phyloP scores from a whole-genome alignment of 371 early-diverging fungal genomes.

The Syncephalastrum racemosum region DNA sequence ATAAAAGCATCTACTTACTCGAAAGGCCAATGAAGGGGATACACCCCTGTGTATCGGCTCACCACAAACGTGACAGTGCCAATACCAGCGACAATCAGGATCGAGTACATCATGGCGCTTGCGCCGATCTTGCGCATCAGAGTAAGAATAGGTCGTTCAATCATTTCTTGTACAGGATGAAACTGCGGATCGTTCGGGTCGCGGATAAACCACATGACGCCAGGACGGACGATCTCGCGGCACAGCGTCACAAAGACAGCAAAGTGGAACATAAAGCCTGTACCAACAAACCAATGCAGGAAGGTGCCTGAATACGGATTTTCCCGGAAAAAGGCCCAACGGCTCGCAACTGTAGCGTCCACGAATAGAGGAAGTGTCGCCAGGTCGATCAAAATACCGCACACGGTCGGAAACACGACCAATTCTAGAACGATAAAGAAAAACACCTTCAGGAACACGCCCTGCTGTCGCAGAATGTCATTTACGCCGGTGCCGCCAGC shows the following conservation, averaged over 20 bases:
- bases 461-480: conserved; percentile 58
- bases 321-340: conserved; percentile 57
- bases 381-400: conserved; percentile 85
- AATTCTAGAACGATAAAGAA: conserved; percentile 88
- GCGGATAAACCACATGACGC: conserved; percentile 95
- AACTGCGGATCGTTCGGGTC: conserved; percentile 94
- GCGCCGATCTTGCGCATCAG: conserved; percentile 80
- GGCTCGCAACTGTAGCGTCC: conserved; percentile 56
- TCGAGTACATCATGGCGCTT: conserved; percentile 79
- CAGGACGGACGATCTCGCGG: conserved; percentile 82
- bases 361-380: conserved; percentile 77
- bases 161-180: conserved; percentile 88
- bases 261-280: conserved; percentile 91
- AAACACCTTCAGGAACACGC: conserved; percentile 64
- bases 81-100: conserved; percentile 67
- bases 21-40: conserved; percentile 54
- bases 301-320: conserved; percentile 74
- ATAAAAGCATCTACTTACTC: conserved; percentile 30
- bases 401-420: conserved; percentile 81
- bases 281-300: conserved; percentile 91
- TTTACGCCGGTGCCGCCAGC: conserved; percentile 25
- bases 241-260: conserved; percentile 81
- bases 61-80: conserved; percentile 59
- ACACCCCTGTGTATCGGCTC: conserved; percentile 36
- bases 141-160: conserved; percentile 72